A percentile compares a stretch with the other conserved stretches of the same genome.
Conservation (phyloP, 129 eudicot species). For the Arctium minus region DNA sequence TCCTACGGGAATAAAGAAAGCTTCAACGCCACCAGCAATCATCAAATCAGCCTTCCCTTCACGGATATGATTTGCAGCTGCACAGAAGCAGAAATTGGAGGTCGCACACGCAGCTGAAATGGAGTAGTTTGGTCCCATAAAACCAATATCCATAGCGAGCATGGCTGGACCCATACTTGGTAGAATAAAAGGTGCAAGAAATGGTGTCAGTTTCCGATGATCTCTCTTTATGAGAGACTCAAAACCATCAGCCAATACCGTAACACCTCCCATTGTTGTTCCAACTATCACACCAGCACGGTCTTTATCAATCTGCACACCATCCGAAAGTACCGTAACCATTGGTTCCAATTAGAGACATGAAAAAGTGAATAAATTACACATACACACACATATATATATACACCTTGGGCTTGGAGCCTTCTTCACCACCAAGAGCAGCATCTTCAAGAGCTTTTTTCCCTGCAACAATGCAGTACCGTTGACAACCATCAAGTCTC, state of each 20-base stretch:
- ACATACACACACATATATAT: background rate
- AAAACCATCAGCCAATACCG: constrained; percentile 54
- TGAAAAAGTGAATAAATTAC: background rate
- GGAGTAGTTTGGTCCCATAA: background rate
- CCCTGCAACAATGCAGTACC: constrained; percentile 80
- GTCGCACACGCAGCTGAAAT: background rate
- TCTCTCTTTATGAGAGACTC: constrained; percentile 65
- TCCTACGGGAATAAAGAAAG: background rate
- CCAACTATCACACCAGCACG: constrained; percentile 85
- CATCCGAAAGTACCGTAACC: background rate
- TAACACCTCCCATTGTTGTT: constrained; percentile 67
- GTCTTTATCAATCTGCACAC: constrained; percentile 58
- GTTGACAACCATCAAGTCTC: constrained; percentile 63
- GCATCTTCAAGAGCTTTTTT: constrained; percentile 80
- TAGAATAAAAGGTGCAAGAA: constrained; percentile 49
- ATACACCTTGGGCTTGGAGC: constrained; percentile 33
- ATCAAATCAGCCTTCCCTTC: constrained; percentile 23
- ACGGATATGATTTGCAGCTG: background rate
- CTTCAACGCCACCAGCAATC: constrained; percentile 20
- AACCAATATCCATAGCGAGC: background rate
- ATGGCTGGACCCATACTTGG: constrained; percentile 46
- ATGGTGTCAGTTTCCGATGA: constrained; percentile 46
- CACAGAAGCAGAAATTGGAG: background rate
- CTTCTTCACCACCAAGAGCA: constrained; percentile 47
- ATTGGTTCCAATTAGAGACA: background rate